Conservation (phyloP, 495 filamentous ascomycete species). For the Xylaria grammica region DNA sequence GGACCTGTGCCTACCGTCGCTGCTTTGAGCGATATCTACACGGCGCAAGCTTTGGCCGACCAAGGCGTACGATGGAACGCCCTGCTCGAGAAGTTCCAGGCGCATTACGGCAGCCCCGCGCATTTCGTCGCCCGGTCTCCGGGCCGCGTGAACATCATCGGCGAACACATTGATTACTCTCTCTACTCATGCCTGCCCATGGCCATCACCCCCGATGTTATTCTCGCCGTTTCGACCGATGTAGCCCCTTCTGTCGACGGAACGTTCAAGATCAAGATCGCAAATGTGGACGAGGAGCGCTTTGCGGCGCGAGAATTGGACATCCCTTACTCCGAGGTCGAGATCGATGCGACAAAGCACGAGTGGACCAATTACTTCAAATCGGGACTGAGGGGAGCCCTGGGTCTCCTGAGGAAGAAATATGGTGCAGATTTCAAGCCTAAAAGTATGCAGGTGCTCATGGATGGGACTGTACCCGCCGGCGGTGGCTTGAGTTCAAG, state of each 20-base stretch:
- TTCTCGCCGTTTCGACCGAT: constrained; percentile 79
- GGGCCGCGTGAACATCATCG: constrained; percentile 96
- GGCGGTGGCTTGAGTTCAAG: constrained; percentile 93
- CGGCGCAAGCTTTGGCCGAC: constrained; percentile 58
- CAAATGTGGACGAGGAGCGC: constrained; percentile 77
- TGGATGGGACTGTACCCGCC: constrained; percentile 89
- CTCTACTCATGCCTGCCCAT: constrained; percentile 96
- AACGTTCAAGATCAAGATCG: constrained; percentile 59
- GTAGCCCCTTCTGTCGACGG: constrained; percentile 41
- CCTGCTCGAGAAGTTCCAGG: constrained; percentile 73
- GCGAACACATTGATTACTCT: constrained; percentile 98
- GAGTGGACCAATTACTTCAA: constrained; percentile 99
- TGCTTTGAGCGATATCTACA: constrained; percentile 71
- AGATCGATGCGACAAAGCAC: constrained; percentile 81
- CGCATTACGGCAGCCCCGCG: constrained; percentile 70
- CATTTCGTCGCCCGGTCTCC: constrained; percentile 90
- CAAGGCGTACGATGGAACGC: constrained; percentile 72
- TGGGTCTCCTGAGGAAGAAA: constrained; percentile 77
- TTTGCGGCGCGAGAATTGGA: constrained; percentile 79
- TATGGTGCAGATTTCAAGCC: constrained; percentile 63
- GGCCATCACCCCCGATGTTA: constrained; percentile 87
- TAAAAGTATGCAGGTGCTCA: constrained; percentile 82
- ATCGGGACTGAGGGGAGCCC: constrained; percentile 80
- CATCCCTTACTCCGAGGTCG: constrained; percentile 70
- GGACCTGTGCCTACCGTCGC: constrained; percentile 63